Evolutionary conservation across 345 rosid species (phyloP).

Genomic region (Salix exigua): DNA sequence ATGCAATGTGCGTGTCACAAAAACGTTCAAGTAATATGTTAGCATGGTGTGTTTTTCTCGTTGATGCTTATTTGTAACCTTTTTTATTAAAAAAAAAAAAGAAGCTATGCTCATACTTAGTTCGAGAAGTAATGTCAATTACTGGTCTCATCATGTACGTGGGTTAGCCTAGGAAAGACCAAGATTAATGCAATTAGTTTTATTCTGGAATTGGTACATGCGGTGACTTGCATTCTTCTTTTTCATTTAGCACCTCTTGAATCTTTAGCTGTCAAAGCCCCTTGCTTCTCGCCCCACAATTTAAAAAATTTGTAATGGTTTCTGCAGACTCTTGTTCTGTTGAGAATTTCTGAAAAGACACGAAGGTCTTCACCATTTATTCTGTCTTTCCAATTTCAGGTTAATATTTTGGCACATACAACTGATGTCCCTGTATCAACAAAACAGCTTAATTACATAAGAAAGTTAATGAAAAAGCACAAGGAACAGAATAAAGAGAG

Average conservation of each 20-base stretch:
- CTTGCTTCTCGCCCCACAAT: background rate
- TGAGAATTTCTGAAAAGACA: background rate
- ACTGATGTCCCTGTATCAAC: slow-evolving; percentile 67
- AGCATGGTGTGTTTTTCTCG: background rate
- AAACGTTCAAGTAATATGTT: background rate
- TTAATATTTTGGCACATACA: slow-evolving; percentile 77
- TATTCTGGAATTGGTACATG: too few relatives aligned
- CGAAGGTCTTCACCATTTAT: slow-evolving; percentile 14
- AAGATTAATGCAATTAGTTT: too few relatives aligned
- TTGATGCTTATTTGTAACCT: background rate
- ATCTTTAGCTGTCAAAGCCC: background rate
- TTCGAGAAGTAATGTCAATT: background rate
- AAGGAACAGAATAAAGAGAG: slow-evolving; percentile 35
- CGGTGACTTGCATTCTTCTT: background rate
- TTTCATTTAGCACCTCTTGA: background rate
- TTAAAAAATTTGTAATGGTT: background rate
- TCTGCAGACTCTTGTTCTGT: background rate
- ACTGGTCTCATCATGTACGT: background rate
- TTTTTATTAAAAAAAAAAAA: background rate
- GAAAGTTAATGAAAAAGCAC: slow-evolving; percentile 63
- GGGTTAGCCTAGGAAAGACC: background rate
- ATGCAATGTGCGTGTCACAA: background rate
- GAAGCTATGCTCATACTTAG: background rate
- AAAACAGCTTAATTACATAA: slow-evolving; percentile 70
- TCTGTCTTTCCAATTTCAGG: slow-evolving; percentile 47